Evolutionary conservation across 148 eudicot species (phyloP), one percentile per base, ranked within the genome.

Genomic region (Vaccinium corymbosum): DNA sequence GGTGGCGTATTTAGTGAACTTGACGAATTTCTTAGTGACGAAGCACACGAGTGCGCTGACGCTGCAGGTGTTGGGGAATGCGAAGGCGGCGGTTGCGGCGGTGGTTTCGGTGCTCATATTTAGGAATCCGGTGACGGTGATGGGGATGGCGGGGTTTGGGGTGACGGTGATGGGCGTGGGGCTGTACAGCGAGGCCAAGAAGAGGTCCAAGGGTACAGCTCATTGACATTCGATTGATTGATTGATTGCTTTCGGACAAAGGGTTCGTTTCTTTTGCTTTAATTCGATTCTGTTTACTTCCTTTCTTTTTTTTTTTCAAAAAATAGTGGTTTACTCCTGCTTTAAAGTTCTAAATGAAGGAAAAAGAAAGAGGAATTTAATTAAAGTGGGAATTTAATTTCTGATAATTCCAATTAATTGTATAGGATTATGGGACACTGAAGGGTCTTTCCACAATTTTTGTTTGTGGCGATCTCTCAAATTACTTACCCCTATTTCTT

Each of bases 11-110:
- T 80, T 94, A 81, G 98, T 94, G 6, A 94, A 95, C 25, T 79
- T 95, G 88, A 92, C 95, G 0, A 95, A 95, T 78, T 95, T 95
- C 35, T 46, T 95, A 56, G 98, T 95, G 49, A 95, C 98, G n/a
- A 95, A 95, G 84, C 95, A 95, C 62, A 95, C 98, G 2, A 95
- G 98, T 56, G 93, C 98, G 3, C 52, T 95, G 80, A 95, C 98
- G 49, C 59, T 95, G 81, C 98, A 95, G 86, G 98, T 95, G 66
- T 51, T 95, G 57, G 98, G 98, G 16, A 95, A 95, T 73, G 97
- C 97, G 10, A 95, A 95, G 89, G 95, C 97, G 68, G 98, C 94
- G 7, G 95, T 90, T 49, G 98, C 98, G 15, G 98, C 97, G 15
- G 88, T 93, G n/a, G 95, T 95, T 22, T 95, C 98, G 59, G 97